A percentile compares a stretch with the other conserved stretches of the same genome.
Evolutionary conservation across 2,329 filamentous ascomycete genomes (phyloP).

Genomic region (Penicillium sp.): DNA sequence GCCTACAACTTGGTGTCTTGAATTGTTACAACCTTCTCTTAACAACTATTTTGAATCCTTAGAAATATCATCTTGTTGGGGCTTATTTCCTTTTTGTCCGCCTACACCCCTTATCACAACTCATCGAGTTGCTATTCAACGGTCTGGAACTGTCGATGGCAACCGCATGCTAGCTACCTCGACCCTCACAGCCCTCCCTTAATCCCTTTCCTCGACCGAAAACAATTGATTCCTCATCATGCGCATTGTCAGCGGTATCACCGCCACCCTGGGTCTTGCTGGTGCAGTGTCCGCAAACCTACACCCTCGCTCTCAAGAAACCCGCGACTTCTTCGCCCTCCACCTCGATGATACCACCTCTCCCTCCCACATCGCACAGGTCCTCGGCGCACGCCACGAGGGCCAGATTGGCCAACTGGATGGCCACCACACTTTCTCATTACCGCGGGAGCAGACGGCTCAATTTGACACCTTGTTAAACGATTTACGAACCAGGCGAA

Average conservation of each 20-base stretch:
- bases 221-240: conserved; percentile 14
- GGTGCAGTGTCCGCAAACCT: conserved; percentile 51
- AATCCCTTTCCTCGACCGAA: neutral
- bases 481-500: conserved; percentile 57
- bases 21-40: conserved; percentile 2
- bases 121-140: conserved; percentile 1
- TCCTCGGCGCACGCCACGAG: conserved; percentile 75
- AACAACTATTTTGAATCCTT: neutral
- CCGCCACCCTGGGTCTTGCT: conserved; percentile 45
- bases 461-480: conserved; percentile 53
- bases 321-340: conserved; percentile 89
- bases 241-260: conserved; percentile 41
- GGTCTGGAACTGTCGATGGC: conserved; percentile 24
- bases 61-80: neutral
- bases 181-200: neutral
- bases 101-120: neutral
- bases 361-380: conserved; percentile 66
- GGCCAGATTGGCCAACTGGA: conserved; percentile 75
- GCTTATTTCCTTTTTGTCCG: neutral
- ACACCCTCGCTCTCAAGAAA: conserved; percentile 68
- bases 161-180: conserved; percentile 4
- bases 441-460: conserved; percentile 59
- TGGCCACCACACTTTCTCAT: conserved; percentile 82
- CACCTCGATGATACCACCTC: conserved; percentile 68
- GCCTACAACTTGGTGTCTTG: neutral